Base-by-base conservation (phyloP, 1,139 yeast species). In the Debaryomyces robertsiae region DNA sequence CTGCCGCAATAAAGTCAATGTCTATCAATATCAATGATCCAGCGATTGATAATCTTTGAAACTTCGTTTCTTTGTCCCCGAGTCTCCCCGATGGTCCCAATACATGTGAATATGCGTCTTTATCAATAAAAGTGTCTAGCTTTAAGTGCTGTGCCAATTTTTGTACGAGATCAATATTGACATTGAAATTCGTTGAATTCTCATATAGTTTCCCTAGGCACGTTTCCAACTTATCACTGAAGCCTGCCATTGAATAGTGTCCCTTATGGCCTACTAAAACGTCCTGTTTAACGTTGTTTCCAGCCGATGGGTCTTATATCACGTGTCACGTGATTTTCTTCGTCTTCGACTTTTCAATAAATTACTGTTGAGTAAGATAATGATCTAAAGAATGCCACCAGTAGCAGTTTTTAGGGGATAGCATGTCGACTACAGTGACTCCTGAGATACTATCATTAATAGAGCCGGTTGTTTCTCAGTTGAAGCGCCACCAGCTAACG, bases 401-500 rank as follows among this genome's bases (percentile, higher is more conserved):
- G 10, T n/a, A 25, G 28, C 13, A 11, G 17, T 14, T 9, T 17
- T 16, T 24, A 29, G 6, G 17, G 13, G 16, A 9, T 17, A 41
- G 13, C 24, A 45, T 43, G 48, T 23, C 44, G n/a, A 41, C 38
- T 29, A 27, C 38, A 30, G 45, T 67, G 18, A 60, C 61, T 9
- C 63, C 67, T 4, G 77, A 72, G 41, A 59, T 72, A n/a, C 48
- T 50, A 46, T 58, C 67, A 4, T 56, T 71, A 32, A 58, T 71
- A 32, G 72, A 68, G 38, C 75, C 75, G 6, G 61, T 71, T 11
- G 72, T 69, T 30, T 57, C 59, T 14, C 50, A 75, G 52, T 73
- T 86, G 50, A 85, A 85, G 59, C 80, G 95, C 45, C 81, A 89
- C 42, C 91, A 86, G 55, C 70, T 86, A 36, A 63, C 72, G 5